Evolutionary conservation across 2,329 filamentous ascomycete genomes (phyloP), one percentile per base, ranked within the genome.

Genomic region (Sarocladium kiliense): DNA sequence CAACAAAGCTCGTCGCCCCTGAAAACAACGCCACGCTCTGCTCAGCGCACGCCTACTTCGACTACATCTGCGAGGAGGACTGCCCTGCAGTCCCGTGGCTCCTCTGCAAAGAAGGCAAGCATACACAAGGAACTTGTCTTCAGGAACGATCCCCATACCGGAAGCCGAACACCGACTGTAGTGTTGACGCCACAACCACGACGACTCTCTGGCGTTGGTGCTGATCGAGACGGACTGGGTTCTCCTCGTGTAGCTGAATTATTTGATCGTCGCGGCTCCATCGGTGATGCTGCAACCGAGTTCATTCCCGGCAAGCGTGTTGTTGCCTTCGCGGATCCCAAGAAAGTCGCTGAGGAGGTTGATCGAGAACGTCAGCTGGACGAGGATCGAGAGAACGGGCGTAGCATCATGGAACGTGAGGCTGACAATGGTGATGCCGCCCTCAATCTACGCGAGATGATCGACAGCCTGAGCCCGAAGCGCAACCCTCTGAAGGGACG

Each of bases 391-490:
- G 85, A 88, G 64, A 81, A 80, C 62, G 74, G 77, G 10, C 76
- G 79, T n/a, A 77, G 72, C 49, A 77, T 81, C 44, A 71, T 81
- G 19, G 77, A 83, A 62, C 74, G 78, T 30, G 79, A 81, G 61
- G 75, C 72, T 53, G 70, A 66, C 18, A 81, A 85, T 32, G 79
- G 76, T 47, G 86, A 89, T 59, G 76, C 75, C 2, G 88, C 87
- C 0, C 69, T 85, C 34, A 89, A 84, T 58, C 71, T 93, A 42
- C 87, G 83, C 59, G 87, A 90, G 59, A 86, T 91, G 81, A 93
- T 93, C 58, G 80, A 87, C 58, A 88, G 83, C 56, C 76, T 93
- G 59, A 91, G 87, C 23, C 89, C 89, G 0, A 89, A 88, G 69
- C 89, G 90, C 67, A 85, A 82, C 54, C 69, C 72, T 5, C 61